Conservation (phyloP, 345 rosid genomes). For the Lepidium africanum region DNA sequence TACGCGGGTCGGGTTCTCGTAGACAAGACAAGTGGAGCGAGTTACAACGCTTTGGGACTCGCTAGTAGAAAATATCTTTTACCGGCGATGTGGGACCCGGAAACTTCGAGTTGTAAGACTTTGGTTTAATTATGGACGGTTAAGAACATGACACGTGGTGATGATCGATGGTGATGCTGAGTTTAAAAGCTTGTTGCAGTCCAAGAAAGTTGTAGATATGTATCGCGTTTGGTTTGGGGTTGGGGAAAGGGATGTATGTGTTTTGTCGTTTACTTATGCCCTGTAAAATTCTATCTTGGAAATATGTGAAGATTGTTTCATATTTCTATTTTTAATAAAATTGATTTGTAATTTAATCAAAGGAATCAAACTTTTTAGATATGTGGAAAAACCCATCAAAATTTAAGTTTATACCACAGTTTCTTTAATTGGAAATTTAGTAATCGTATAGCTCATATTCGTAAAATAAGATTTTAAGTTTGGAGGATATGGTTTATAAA, state of each 20-base stretch:
- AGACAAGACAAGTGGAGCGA: conserved; percentile 63
- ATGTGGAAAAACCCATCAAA: too few species aligned
- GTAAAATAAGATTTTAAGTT: too few species aligned
- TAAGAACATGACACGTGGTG: not conserved
- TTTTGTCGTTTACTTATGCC: conserved; percentile 28
- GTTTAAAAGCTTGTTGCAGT: conserved; percentile 1
- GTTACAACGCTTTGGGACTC: conserved; percentile 64
- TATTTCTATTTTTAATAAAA: conserved; percentile 7
- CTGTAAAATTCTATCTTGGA: conserved; percentile 27
- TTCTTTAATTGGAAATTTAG: too few species aligned
- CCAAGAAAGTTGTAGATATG: conserved; percentile 24
- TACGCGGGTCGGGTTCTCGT: conserved; percentile 61
- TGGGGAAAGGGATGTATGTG: not conserved
- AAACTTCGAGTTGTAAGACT: conserved; percentile 49
- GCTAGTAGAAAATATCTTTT: conserved; percentile 64
- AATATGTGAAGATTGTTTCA: not conserved
- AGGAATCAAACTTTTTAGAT: not conserved
- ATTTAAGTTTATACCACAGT: too few species aligned
- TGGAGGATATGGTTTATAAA: too few species aligned
- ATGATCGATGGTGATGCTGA: not conserved
- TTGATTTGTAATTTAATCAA: not conserved
- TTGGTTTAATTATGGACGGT: conserved; percentile 24
- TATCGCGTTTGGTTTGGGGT: conserved; percentile 7
- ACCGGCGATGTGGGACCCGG: conserved; percentile 95
- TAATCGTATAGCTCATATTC: too few species aligned